Base-by-base conservation (phyloP, 2,329 filamentous ascomycete genomes). In the Trichoderma oligosporum region DNA sequence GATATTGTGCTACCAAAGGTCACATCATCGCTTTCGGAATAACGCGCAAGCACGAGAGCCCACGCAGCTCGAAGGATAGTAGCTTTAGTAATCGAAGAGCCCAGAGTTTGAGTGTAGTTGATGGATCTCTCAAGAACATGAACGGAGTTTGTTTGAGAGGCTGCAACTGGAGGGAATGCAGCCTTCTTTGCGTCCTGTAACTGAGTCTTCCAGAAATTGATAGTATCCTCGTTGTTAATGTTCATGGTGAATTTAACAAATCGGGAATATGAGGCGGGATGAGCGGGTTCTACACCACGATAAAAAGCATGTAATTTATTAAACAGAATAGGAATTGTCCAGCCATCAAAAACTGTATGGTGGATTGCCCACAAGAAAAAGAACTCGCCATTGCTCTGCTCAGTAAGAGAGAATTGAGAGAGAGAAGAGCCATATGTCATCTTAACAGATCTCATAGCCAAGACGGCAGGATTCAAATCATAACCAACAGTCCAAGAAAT, bases 1-100 rank as follows among this genome's bases (percentile, higher is more conserved):
- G 66, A 67, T 1, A 68, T 54, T 0, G 66, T 65, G 5, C 60
- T 61, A 1, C 67, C 68, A 36, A 70, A 71, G 1, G 64, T 29
- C 0, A 70, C 58, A 46, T 66, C 65, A 4, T 58, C 45, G 3
- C 48, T 33, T 18, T 56, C 61, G 7, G 63, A 61, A 25, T 66
- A 61, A 2, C 58, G 53, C 14, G 62, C 55, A 7, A 68, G 58
- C 2, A 65, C 54, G 3, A 69, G 41, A 2, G 66, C 65, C 64
- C 66, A 67, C 11, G 67, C 64, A 9, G 66, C 63, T 11, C 61
- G 62, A 20, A 69, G 24, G 1, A 64, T 47, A 1, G 61, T 65
- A 9, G 67, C 61, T 12, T 47, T 56, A 1, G 62, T 63, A 20
- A 62, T 63, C 11, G 56, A 49, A 6, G 27, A 29, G 3, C 42